phyloP scores from a whole-genome alignment of 129 eudicot genomes.

The Lactuca saligna region DNA sequence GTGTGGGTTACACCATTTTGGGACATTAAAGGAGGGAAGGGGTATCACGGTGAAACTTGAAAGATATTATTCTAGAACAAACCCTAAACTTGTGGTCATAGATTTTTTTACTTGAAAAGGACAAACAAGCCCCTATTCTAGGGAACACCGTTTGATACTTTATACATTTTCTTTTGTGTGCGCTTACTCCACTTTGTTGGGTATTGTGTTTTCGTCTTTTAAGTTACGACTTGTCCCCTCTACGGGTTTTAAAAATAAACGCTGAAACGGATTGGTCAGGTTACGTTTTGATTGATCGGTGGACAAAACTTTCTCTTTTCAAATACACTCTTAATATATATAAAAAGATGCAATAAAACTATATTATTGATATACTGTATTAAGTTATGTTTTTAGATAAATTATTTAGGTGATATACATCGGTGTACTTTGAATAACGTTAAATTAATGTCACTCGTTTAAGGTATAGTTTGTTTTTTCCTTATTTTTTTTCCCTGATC shows the following conservation, averaged over 20 bases:
- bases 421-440: neutral
- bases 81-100: conserved; percentile 13
- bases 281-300: too few relatives aligned
- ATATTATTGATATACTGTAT: too few relatives aligned
- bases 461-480: too few relatives aligned
- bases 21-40: conserved; percentile 5
- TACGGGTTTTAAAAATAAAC: neutral
- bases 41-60: neutral
- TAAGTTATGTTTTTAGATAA: neutral
- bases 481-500: too few relatives aligned
- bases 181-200: conserved; percentile 18
- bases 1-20: conserved; percentile 21
- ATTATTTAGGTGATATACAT: neutral
- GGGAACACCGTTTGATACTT: conserved; percentile 26
- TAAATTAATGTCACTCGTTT: too few relatives aligned
- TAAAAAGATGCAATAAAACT: neutral
- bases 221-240: conserved; percentile 1
- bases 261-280: neutral
- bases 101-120: conserved; percentile 25
- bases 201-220: conserved; percentile 16
- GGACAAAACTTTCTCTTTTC: too few relatives aligned
- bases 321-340: too few relatives aligned
- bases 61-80: conserved; percentile 10
- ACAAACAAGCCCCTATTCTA: conserved; percentile 26
- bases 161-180: neutral